A percentile compares a stretch with the other conserved stretches of the same genome.
phyloP scores from a whole-genome alignment of 345 rosid species.

The Streptanthus diversifolius region DNA sequence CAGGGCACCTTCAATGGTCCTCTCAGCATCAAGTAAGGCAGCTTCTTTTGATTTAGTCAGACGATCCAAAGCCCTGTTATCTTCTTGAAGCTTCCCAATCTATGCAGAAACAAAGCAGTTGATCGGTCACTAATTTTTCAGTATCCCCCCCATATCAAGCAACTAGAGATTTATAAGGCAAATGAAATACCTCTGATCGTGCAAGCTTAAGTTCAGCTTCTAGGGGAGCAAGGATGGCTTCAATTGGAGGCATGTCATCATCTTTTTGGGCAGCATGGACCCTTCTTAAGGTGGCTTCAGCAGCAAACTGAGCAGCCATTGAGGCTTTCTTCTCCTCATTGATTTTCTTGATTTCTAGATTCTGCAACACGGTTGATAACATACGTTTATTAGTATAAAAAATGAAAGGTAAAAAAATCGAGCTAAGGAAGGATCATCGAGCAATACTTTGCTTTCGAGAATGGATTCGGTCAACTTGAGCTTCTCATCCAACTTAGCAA shows the following conservation, averaged over 20 bases:
- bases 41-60: constrained; percentile 98
- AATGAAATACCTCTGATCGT: constrained; percentile 67
- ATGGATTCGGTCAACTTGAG: constrained; percentile 87
- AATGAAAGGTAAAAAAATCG: neutral
- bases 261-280: constrained; percentile 99
- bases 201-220: constrained; percentile 99
- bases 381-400: neutral
- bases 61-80: constrained; percentile 96
- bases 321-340: constrained; percentile 99
- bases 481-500: constrained; percentile 83
- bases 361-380: constrained; percentile 43
- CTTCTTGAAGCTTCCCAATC: constrained; percentile 99
- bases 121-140: neutral
- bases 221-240: constrained; percentile 98
- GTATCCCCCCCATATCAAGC: neutral
- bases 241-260: constrained; percentile 99
- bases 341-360: constrained; percentile 95
- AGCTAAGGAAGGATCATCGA: neutral
- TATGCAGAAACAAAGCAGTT: constrained; percentile 29
- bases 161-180: neutral
- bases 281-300: constrained; percentile 98
- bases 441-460: constrained; percentile 77
- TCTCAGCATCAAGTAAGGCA: constrained; percentile 94
- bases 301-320: constrained; percentile 99
- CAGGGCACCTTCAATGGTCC: constrained; percentile 82